Evolutionary conservation across 2,329 filamentous ascomycete species (phyloP).

Genomic region (Grosmannia serpens): DNA sequence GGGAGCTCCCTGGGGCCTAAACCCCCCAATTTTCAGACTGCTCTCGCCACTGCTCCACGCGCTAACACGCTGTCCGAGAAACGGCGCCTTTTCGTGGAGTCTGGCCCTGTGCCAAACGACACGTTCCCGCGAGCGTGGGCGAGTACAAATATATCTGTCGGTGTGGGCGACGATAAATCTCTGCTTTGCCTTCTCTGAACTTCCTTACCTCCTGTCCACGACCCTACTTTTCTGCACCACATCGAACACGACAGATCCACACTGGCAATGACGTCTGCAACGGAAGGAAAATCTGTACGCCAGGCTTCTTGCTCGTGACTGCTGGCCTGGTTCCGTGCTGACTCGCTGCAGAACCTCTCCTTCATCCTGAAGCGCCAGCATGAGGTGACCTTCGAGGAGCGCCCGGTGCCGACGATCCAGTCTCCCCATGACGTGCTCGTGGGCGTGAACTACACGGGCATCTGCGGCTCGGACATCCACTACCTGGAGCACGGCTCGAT

Average conservation of each 20-base stretch:
- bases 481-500: conserved; percentile 85
- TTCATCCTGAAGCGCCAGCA: conserved; percentile 71
- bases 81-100: background rate
- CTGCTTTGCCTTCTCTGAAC: background rate
- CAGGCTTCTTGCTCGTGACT: too few species aligned
- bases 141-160: background rate
- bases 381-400: conserved; percentile 63
- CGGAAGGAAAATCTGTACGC: conserved; percentile 19
- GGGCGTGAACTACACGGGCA: conserved; percentile 73
- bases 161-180: background rate
- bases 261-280: background rate
- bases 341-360: conserved; percentile 56
- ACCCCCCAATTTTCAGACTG: background rate
- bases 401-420: conserved; percentile 57
- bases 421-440: conserved; percentile 67
- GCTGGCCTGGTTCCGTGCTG: background rate
- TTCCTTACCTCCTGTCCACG: background rate
- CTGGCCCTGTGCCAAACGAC: conserved; percentile 8
- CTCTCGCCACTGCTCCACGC: background rate
- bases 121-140: background rate
- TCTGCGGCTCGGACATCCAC: conserved; percentile 79
- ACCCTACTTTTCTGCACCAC: background rate
- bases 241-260: background rate
- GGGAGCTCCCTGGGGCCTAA: background rate
- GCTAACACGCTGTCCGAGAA: background rate